These are phyloP conservation scores for Asterella californica DNA, from an alignment of 225 moss, liverwort and hornwort genomes.

Conservation along the genomic window DNA sequence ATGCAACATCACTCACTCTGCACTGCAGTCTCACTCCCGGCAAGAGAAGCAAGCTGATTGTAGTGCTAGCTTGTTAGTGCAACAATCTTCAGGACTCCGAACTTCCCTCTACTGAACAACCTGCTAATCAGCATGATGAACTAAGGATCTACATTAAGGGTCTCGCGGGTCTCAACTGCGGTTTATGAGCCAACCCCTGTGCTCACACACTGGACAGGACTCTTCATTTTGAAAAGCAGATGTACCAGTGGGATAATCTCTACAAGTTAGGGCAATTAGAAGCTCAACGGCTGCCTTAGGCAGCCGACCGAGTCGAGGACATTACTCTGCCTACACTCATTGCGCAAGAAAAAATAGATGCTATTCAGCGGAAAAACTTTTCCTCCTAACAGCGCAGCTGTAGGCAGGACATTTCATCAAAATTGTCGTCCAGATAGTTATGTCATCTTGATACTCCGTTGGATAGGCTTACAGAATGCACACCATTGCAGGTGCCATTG, in stretches of 20 bases:
- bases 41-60: constrained; percentile 2
- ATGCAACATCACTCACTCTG: background rate
- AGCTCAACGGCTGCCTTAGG: constrained; percentile 13
- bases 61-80: background rate
- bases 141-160: constrained; percentile 11
- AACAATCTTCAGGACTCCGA: background rate
- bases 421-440: background rate
- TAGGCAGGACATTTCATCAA: constrained; percentile 14
- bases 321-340: constrained; percentile 13
- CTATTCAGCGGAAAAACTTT: background rate
- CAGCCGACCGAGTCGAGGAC: constrained; percentile 4
- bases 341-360: background rate
- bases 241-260: constrained; percentile 13
- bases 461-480: constrained; percentile 15
- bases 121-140: constrained; percentile 9
- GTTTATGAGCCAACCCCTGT: constrained; percentile 2
- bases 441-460: constrained; percentile 21
- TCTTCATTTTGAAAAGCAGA: constrained; percentile 15
- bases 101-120: background rate
- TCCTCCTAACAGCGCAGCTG: background rate
- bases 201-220: constrained; percentile 4
- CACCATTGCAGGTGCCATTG: constrained; percentile 21
- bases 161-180: constrained; percentile 9
- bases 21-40: background rate
- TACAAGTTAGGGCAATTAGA: constrained; percentile 13